phyloP scores from a whole-genome alignment of 257 asterid species.

The Solanum bulbocastanum region DNA sequence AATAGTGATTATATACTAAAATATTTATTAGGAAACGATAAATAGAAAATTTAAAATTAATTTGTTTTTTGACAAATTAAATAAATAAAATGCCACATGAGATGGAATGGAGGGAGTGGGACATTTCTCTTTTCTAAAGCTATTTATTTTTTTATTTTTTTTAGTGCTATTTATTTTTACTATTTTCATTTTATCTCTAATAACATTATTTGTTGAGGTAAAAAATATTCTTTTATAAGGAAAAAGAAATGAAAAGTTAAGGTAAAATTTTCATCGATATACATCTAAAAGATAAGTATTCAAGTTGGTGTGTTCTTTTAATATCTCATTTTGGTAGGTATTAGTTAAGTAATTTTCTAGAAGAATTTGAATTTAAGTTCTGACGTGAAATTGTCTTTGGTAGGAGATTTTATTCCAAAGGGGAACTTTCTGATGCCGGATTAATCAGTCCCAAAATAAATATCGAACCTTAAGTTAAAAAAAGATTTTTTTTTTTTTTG shows the following conservation, averaged over 20 bases:
- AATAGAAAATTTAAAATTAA: too few relatives aligned
- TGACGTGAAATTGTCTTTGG: too few relatives aligned
- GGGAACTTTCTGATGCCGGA: fast-evolving
- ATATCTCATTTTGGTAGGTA: neutral
- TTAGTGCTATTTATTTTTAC: neutral
- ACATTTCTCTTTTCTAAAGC: neutral
- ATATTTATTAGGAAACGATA: neutral
- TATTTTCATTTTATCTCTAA: neutral
- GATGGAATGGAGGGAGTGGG: neutral
- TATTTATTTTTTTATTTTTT: too few relatives aligned
- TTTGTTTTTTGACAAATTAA: too few relatives aligned
- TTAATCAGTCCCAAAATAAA: too few relatives aligned
- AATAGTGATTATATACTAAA: neutral
- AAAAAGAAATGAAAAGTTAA: neutral
- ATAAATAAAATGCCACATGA: neutral
- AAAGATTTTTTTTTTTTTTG: too few relatives aligned
- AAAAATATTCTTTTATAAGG: too few relatives aligned
- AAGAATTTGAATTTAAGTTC: neutral
- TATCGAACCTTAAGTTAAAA: too few relatives aligned
- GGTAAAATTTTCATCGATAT: neutral
- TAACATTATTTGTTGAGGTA: neutral
- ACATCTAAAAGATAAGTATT: neutral
- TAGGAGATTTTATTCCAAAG: too few relatives aligned
- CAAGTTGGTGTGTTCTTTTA: neutral
- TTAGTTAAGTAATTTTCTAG: too few relatives aligned